A percentile compares a stretch with the other conserved stretches of the same genome.
Conservation (phyloP, 108 stramenopile genomes). For the Discostella pseudostelligera region DNA sequence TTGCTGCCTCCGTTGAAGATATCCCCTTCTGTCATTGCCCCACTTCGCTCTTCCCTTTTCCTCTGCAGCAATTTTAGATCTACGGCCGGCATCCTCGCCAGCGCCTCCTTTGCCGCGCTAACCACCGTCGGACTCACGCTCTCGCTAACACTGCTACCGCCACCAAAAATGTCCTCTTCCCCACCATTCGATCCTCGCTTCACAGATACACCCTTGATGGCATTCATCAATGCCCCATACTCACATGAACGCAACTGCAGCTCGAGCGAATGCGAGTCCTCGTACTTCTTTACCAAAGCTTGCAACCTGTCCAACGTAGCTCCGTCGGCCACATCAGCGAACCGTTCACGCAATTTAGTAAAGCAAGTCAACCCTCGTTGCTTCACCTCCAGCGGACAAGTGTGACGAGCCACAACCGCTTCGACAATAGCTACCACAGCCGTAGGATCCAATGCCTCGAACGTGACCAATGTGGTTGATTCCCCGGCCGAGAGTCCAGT, state of each 20-base stretch:
- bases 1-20: slow-evolving; percentile 40
- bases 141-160: neutral
- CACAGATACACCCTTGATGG: slow-evolving; percentile 50
- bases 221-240: slow-evolving; percentile 85
- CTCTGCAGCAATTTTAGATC: slow-evolving; percentile 84
- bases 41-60: slow-evolving; percentile 51
- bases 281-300: slow-evolving; percentile 63
- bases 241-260: slow-evolving; percentile 94
- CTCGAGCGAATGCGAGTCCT: slow-evolving; percentile 84
- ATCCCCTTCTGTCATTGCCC: slow-evolving; percentile 36
- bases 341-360: slow-evolving; percentile 86
- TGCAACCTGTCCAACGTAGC: slow-evolving; percentile 59
- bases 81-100: slow-evolving; percentile 94
- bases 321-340: slow-evolving; percentile 66
- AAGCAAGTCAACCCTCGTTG: slow-evolving; percentile 84
- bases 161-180: neutral
- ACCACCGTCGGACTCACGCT: neutral
- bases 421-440: slow-evolving; percentile 73
- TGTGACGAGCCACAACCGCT: slow-evolving; percentile 64
- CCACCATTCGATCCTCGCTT: slow-evolving; percentile 15
- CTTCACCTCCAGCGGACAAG: slow-evolving; percentile 74
- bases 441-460: slow-evolving; percentile 61
- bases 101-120: slow-evolving; percentile 63
- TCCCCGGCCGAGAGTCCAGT: neutral
- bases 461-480: slow-evolving; percentile 53